These are phyloP conservation scores for Hortaea werneckii DNA, from an alignment of 2,329 filamentous ascomycete species.

Conservation along the genomic window DNA sequence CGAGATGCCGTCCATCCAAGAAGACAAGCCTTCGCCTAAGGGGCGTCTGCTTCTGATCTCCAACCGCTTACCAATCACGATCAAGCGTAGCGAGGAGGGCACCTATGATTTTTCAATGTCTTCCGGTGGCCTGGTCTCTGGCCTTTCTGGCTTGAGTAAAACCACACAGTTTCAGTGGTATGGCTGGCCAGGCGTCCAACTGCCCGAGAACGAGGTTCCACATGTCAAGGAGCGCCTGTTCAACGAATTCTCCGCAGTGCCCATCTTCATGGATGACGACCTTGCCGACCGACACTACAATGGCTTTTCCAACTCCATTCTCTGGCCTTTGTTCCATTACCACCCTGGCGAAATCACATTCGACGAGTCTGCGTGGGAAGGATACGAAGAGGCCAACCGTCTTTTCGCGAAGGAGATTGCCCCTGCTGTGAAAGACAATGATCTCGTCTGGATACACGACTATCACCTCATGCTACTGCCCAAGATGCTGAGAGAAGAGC, in stretches of 20 bases:
- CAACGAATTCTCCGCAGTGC: slow-evolving; percentile 79
- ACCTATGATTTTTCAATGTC: slow-evolving; percentile 94
- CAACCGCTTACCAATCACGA: slow-evolving; percentile 91
- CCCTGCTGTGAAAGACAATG: slow-evolving; percentile 80
- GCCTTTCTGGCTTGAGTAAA: slow-evolving; percentile 82
- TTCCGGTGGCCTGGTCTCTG: slow-evolving; percentile 88
- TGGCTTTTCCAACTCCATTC: slow-evolving; percentile 93
- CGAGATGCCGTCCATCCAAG: slow-evolving; percentile 25
- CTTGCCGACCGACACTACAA: slow-evolving; percentile 95
- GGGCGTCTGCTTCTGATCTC: slow-evolving; percentile 71
- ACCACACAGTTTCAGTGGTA: slow-evolving; percentile 97
- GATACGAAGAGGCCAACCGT: slow-evolving; percentile 85
- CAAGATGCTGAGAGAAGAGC: slow-evolving; percentile 85
- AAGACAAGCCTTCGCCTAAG: slow-evolving; percentile 24
- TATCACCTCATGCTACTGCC: slow-evolving; percentile 97
- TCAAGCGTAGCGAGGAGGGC: slow-evolving; percentile 85
- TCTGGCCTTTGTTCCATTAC: slow-evolving; percentile 98
- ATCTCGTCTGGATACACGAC: slow-evolving; percentile 96
- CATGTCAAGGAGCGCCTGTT: slow-evolving; percentile 68
- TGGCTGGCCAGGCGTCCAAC: slow-evolving; percentile 89
- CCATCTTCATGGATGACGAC: slow-evolving; percentile 88
- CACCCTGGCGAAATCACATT: slow-evolving; percentile 98
- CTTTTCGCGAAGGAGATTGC: slow-evolving; percentile 83
- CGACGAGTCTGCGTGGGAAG: slow-evolving; percentile 87
- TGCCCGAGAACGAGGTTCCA: slow-evolving; percentile 71